Evolutionary conservation across 2,329 filamentous ascomycete species (phyloP), one percentile per base, ranked within the genome.

Genomic region (Fusarium tjaetaba): DNA sequence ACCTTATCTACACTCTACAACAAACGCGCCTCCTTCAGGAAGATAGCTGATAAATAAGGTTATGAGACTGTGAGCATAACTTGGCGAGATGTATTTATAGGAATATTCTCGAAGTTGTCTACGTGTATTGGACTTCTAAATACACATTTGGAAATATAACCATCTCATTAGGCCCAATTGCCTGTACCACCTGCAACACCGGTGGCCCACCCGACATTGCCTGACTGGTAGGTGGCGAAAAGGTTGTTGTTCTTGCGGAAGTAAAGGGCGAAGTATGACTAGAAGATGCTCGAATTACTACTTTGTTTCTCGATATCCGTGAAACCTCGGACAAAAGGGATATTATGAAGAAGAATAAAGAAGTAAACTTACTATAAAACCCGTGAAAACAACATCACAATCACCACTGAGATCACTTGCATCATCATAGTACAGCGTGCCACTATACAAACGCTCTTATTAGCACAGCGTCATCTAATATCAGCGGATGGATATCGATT

Each of bases 401-500:
- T 3, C 43, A 15, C 43, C 26, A 22, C 26, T 28, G 8, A 46
- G 26, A 10, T 46, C 43, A 11, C 26, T 46, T 15, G 8, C 43
- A 22, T 46, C 14, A 15, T 46, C 43, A 13, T 46, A 46, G 13
- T 3, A 28, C 8, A 46, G 4, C 3, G 26, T 46, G 5, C 43
- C 43, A 7, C 43, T 46, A 46, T 22, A 4, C 4, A 0, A 22
- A 22, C 18, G 5, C 8, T 10, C 9, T 28, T 0, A 4, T 46
- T 4, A 46, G 43, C 30, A 32, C 11, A 32, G 11, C 13, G 18
- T 15, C 13, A 28, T 46, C 7, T 22, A 4, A 28, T 46, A 28
- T 28, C 13, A 9, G 6, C 18, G 3, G 13, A 7, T 28, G 4
- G 8, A 5, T 46, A 4, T 15, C 4, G 7, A 15, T 46, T 22